These are phyloP conservation scores for Leccinum rimulosum DNA, from an alignment of 768 basidiomycete genomes.

Conservation along the genomic window DNA sequence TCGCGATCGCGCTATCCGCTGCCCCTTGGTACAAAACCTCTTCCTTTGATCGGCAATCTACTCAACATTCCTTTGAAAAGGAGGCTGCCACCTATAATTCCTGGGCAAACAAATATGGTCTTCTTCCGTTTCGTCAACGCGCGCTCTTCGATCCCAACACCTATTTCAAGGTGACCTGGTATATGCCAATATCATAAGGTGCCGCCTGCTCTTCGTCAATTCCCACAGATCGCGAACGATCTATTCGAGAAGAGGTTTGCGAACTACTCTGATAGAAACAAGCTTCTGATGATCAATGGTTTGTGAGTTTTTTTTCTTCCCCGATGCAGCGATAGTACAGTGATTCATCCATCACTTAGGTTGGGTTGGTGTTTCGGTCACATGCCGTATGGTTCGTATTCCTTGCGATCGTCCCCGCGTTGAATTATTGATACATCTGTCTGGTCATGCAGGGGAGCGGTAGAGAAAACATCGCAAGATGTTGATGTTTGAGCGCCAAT, in stretches of 20 bases:
- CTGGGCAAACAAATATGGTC: conserved; percentile 40
- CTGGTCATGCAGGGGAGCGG: conserved; percentile 37
- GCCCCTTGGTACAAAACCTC: too few species aligned
- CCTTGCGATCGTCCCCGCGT: not conserved
- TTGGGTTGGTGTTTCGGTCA: conserved; percentile 49
- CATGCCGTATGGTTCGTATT: conserved; percentile 37
- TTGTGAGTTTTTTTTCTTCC: conserved; percentile 32
- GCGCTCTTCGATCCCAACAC: not conserved
- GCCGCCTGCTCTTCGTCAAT: conserved; percentile 48
- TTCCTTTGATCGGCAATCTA: too few species aligned
- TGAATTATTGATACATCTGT: not conserved
- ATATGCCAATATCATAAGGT: conserved; percentile 49
- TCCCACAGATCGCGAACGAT: conserved; percentile 44
- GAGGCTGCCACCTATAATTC: conserved; percentile 40
- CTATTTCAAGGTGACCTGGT: conserved; percentile 45
- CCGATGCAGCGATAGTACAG: not conserved
- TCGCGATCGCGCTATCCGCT: too few species aligned
- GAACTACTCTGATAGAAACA: conserved; percentile 56
- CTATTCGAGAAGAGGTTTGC: conserved; percentile 54
- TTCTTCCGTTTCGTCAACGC: conserved; percentile 1
- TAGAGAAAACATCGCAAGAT: conserved; percentile 53
- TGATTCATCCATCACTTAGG: conserved; percentile 31
- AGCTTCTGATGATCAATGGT: conserved; percentile 49
- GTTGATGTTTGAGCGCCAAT: conserved; percentile 54
- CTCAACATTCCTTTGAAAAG: too few species aligned